phyloP scores from a whole-genome alignment of 2,329 filamentous ascomycete genomes.

The Pseudomassariella vexata region DNA sequence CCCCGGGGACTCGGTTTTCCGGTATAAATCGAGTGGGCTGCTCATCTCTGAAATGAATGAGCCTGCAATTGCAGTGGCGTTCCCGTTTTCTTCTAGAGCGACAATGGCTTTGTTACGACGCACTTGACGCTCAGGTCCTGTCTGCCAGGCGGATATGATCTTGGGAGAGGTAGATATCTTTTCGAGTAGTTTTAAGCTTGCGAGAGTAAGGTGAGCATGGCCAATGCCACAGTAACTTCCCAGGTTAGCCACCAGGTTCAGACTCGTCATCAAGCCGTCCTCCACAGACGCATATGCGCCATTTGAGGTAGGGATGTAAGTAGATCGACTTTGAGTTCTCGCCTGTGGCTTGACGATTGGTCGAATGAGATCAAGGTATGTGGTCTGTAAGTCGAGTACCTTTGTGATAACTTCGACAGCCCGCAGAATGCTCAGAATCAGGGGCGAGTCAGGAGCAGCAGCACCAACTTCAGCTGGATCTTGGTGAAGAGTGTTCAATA shows the following conservation, averaged over 20 bases:
- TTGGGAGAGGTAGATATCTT: constrained; percentile 81
- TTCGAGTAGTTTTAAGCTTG: constrained; percentile 75
- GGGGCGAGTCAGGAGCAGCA: constrained; percentile 69
- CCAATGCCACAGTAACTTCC: constrained; percentile 83
- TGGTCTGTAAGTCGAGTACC: constrained; percentile 81
- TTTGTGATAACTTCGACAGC: constrained; percentile 80
- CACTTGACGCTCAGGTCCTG: constrained; percentile 54
- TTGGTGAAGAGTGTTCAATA: constrained; percentile 77
- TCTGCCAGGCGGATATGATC: constrained; percentile 64
- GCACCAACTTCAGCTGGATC: constrained; percentile 66
- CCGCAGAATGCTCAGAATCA: constrained; percentile 72
- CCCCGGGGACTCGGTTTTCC: constrained; percentile 61
- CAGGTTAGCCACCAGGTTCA: constrained; percentile 74
- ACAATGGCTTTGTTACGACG: constrained; percentile 81
- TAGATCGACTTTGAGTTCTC: constrained; percentile 27
- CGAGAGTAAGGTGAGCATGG: constrained; percentile 73
- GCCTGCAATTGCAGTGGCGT: constrained; percentile 72
- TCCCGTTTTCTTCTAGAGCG: constrained; percentile 75
- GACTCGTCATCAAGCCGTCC: constrained; percentile 78
- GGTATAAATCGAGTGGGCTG: constrained; percentile 65
- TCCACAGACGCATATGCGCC: constrained; percentile 83
- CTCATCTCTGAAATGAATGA: constrained; percentile 66
- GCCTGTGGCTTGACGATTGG: constrained; percentile 67
- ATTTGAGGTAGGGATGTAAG: constrained; percentile 40
- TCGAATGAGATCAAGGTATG: constrained; percentile 83